phyloP scores from a whole-genome alignment of 345 rosid genomes.

The Gossypium bickii region DNA sequence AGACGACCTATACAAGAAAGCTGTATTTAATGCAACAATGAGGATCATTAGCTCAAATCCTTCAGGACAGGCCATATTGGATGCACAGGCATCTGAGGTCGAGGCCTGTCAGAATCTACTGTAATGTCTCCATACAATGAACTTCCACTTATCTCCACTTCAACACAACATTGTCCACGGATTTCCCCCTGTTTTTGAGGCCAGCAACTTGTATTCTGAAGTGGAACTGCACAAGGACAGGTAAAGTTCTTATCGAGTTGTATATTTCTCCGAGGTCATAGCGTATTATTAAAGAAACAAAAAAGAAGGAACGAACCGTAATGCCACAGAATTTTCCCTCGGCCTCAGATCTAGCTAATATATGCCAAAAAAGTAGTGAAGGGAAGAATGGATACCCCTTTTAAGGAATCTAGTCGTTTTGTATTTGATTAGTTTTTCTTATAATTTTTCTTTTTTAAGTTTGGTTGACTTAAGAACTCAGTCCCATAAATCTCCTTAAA shows the following conservation, averaged over 20 bases:
- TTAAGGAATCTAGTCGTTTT: too few relatives aligned
- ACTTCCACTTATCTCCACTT: not conserved
- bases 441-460: too few relatives aligned
- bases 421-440: too few relatives aligned
- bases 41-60: constrained; percentile 20
- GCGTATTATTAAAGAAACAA: not conserved
- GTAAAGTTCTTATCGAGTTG: not conserved
- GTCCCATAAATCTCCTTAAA: too few relatives aligned
- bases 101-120: not conserved
- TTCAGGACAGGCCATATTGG: not conserved
- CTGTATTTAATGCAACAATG: not conserved
- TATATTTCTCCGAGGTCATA: not conserved
- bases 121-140: too few relatives aligned
- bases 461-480: too few relatives aligned
- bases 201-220: not conserved
- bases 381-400: too few relatives aligned
- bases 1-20: not conserved
- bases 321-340: too few relatives aligned
- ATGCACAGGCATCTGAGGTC: not conserved
- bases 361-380: too few relatives aligned
- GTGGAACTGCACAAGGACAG: not conserved
- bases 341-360: too few relatives aligned
- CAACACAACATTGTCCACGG: not conserved
- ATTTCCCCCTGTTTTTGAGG: not conserved
- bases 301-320: too few relatives aligned